Base-by-base conservation (phyloP, 164 flowering plant species). In the Saururus chinensis region DNA sequence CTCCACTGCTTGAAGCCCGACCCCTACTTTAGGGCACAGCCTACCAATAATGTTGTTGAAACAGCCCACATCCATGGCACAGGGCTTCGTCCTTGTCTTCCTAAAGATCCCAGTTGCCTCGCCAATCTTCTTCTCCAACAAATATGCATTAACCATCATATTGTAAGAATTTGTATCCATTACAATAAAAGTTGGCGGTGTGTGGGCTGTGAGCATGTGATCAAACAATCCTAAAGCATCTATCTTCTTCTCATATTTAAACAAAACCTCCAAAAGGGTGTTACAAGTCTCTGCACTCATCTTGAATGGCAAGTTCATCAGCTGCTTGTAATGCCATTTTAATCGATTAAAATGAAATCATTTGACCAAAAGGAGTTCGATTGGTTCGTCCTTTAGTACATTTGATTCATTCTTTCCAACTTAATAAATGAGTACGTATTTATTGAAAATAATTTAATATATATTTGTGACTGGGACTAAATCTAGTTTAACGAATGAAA, bases 241-340 rank as follows among this genome's bases (percentile, higher is more conserved):
- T 9, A 30, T 40, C 64, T 72, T 76, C 75, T 68, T 85, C 56
- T 76, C 87, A 42, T 81, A 66, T 74, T 69, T 85, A 19, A 84
- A 70, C 76, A 90, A 64, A 10, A 79, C 82, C 66, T 84, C 85
- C 69, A 90, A 57, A 40, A 90, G 78, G 42, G 74, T 71, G 79
- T 90, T 90, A 62, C 90, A 75, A 23, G 92, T 86, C 0, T 80
- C 84, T 0, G 90, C 87, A 12, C 60, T 73, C 87, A 85, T 81
- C 69, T 64, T 80, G 56, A 78, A 90, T 19, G 82, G 68, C 57
- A 76, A 65, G 61, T 77, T 79, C 26, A 84, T 67, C 62, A 78
- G 76, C 0, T 73, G 67, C 59, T 70, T 70, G 49, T 85, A 90
- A n/a, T n/a, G n/a, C n/a, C n/a, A n/a, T n/a, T n/a, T n/a, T n/a